Base-by-base conservation (phyloP, 2,329 filamentous ascomycete species). In the Colletotrichum cereale region DNA sequence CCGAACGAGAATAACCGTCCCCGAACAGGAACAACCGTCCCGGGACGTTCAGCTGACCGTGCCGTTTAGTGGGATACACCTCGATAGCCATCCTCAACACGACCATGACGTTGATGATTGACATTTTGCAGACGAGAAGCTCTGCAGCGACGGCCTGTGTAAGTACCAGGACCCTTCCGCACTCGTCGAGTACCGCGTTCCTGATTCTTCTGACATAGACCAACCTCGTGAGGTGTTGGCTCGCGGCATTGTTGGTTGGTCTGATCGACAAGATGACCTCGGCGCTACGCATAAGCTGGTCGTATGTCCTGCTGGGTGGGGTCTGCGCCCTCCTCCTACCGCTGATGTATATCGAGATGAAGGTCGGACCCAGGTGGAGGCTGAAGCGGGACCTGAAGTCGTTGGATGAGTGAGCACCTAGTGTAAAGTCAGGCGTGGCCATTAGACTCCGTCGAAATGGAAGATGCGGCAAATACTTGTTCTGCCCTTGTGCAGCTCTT, bases 41-140 rank as follows among this genome's bases (percentile, higher is more conserved):
- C n/a, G n/a, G n/a, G n/a, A n/a, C n/a, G n/a, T n/a, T n/a, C 7
- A 8, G 56, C 56, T 36, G n/a, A 47, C 40, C 21, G 14, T 6
- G 29, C n/a, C 14, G 18, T 34, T 34, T 5, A 77, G 77, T 78
- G 55, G 78, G 78, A 24, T 79, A 75, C 61, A 77, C 76, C 0
- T 78, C 77, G 0, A 79, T 80, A 11, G 68, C 77, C 14, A 77
- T 80, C 4, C 75, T 80, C 4, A 80, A 79, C 66, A 75, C 77
- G 0, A 80, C 78, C 0, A 78, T 78, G 74, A 80, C 78, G 1
- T 64, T 80, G 21, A 77, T 79, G 74, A 78, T 80, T 57, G 78
- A 80, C 40, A 75, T 80, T 6, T 16, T 80, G 6, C 75, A 79
- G 48, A 68, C 72, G 2, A 75, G 74, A 18, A 80, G 78, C 65